phyloP scores from a whole-genome alignment of 345 rosid genomes.

The Populus nigra region DNA sequence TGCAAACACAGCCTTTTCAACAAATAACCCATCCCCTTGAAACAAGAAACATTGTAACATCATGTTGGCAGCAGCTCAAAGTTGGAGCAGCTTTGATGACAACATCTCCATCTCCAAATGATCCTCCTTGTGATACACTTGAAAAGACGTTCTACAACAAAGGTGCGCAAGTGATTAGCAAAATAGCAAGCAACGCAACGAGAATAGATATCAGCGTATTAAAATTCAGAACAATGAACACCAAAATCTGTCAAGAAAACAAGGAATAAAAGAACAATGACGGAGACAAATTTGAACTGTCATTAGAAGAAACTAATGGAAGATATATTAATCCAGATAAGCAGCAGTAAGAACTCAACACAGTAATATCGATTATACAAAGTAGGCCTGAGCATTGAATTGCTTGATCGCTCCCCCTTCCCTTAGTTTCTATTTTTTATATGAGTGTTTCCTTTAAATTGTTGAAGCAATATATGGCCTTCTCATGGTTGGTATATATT shows the following conservation, averaged over 20 bases:
- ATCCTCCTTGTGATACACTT: conserved; percentile 12
- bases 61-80: neutral
- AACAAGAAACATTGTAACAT: neutral
- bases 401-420: neutral
- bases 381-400: neutral
- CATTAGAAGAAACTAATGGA: neutral
- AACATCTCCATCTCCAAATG: conserved; percentile 9
- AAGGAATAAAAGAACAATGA: neutral
- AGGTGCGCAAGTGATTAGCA: neutral
- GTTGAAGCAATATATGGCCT: neutral
- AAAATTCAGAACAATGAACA: neutral
- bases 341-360: neutral
- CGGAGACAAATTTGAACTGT: neutral
- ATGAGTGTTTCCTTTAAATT: neutral
- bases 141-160: conserved; percentile 26
- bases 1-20: conserved; percentile 2
- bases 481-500: neutral
- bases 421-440: neutral
- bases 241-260: neutral
- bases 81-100: conserved; percentile 15
- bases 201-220: neutral
- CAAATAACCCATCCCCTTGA: neutral
- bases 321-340: neutral
- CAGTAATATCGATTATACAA: neutral
- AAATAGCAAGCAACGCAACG: neutral